A percentile compares a stretch with the other conserved stretches of the same genome.
Conservation (phyloP, 2,329 filamentous ascomycete species). For the Neocucurbitaria cava region DNA sequence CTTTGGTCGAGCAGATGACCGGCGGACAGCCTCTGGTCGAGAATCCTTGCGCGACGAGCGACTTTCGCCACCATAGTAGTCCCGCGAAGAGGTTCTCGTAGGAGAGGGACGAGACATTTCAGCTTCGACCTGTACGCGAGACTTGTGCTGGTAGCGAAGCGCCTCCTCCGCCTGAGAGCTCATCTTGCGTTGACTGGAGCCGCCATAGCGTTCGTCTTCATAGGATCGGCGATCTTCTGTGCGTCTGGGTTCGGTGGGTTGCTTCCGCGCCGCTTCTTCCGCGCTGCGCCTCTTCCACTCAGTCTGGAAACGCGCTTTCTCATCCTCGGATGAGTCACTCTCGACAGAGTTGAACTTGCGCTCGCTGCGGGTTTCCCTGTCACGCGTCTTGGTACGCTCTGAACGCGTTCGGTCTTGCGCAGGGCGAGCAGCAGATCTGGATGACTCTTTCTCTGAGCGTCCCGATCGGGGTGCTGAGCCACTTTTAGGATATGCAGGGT, state of each 20-base stretch:
- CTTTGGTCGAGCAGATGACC: conserved; percentile 45
- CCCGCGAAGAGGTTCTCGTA: conserved; percentile 38
- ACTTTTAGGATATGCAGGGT: conserved; percentile 46
- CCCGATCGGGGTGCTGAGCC: conserved; percentile 30
- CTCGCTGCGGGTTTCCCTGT: conserved; percentile 50
- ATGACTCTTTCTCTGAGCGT: conserved; percentile 39
- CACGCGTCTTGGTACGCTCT: conserved; percentile 49
- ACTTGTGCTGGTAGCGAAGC: conserved; percentile 37
- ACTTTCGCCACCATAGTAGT: conserved; percentile 34
- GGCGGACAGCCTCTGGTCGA: conserved; percentile 39
- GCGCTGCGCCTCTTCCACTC: conserved; percentile 38
- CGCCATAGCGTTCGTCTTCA: conserved; percentile 31
- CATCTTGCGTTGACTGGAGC: conserved; percentile 31
- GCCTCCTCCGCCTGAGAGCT: conserved; percentile 35
- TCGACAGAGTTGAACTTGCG: conserved; percentile 45
- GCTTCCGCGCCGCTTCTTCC: conserved; percentile 31
- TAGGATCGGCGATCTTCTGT: conserved; percentile 39
- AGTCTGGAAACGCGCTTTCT: conserved; percentile 41
- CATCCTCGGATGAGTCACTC: conserved; percentile 44
- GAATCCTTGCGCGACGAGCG: conserved; percentile 32
- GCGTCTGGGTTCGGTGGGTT: conserved; percentile 31
- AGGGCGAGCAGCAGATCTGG: conserved; percentile 28
- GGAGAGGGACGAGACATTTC: conserved; percentile 36
- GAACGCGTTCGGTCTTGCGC: conserved; percentile 48
- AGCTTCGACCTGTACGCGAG: conserved; percentile 31